Percentiles rank a stretch among this genome's conserved stretches.
These are phyloP conservation scores for Boletus coccyginus DNA, from an alignment of 768 basidiomycete species.

Conservation along the genomic window DNA sequence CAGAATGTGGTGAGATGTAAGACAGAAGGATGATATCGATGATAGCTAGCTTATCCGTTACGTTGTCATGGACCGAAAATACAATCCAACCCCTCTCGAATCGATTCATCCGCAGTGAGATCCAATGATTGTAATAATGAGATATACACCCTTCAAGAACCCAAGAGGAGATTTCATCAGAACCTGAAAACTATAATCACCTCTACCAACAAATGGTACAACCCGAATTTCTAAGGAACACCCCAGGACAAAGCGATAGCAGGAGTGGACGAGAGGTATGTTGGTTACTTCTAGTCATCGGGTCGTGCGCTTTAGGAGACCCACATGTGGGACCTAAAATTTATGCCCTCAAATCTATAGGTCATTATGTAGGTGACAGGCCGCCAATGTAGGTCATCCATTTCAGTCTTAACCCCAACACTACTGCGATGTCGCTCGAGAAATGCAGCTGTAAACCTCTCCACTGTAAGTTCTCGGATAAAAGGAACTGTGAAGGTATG, in stretches of 20 bases:
- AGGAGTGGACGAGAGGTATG: neutral
- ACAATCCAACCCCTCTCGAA: neutral
- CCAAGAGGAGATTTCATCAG: neutral
- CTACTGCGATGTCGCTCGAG: constrained; percentile 29
- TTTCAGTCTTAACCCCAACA: neutral
- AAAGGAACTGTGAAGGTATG: constrained; percentile 77
- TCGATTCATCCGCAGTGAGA: neutral
- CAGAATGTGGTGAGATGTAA: constrained; percentile 64
- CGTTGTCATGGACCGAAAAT: neutral
- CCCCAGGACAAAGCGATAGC: neutral
- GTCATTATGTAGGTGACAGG: neutral
- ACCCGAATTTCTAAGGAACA: neutral
- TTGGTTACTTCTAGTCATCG: neutral
- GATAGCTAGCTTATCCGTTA: neutral
- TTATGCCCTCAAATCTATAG: constrained; percentile 31
- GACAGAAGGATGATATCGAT: neutral
- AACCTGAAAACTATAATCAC: neutral
- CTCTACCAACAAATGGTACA: neutral
- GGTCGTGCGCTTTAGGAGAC: constrained; percentile 20
- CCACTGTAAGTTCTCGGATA: constrained; percentile 91
- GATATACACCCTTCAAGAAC: neutral
- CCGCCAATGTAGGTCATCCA: neutral
- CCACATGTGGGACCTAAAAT: constrained; percentile 41
- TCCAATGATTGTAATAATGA: neutral
- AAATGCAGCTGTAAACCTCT: constrained; percentile 90